Percentiles rank a stretch among this genome's conserved stretches.
Conservation (phyloP, 2,329 filamentous ascomycete genomes). For the Aspergillus viridinutans region DNA sequence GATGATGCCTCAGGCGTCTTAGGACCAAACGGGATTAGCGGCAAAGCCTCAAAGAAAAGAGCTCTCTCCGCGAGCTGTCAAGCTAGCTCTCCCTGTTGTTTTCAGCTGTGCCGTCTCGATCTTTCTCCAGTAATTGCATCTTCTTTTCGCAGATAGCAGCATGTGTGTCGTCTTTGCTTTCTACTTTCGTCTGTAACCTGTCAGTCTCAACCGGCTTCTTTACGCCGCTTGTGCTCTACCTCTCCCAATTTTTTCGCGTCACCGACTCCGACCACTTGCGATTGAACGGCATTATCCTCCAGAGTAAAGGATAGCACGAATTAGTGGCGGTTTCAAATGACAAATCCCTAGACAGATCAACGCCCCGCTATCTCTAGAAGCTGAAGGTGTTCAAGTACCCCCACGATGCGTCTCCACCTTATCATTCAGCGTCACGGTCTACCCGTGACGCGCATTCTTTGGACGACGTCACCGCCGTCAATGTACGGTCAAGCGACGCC, state of each 20-base stretch:
- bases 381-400: constrained; percentile 6
- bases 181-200: background rate
- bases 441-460: constrained; percentile 68
- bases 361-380: background rate
- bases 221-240: background rate
- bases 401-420: constrained; percentile 66
- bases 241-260: background rate
- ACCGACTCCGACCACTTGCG: background rate
- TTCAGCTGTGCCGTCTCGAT: background rate
- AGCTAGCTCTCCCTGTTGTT: background rate
- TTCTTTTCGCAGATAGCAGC: background rate
- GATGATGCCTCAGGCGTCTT: constrained; percentile 3
- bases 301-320: background rate
- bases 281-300: background rate
- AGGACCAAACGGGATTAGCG: constrained; percentile 7
- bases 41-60: background rate
- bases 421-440: constrained; percentile 68
- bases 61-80: background rate
- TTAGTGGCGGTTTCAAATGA: background rate
- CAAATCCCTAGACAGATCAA: background rate
- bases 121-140: background rate
- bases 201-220: background rate
- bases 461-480: constrained; percentile 55
- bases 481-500: constrained; percentile 28
- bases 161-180: background rate